Base-by-base conservation (phyloP, 441 rosid species). In the Rhodomyrtus psidioides region DNA sequence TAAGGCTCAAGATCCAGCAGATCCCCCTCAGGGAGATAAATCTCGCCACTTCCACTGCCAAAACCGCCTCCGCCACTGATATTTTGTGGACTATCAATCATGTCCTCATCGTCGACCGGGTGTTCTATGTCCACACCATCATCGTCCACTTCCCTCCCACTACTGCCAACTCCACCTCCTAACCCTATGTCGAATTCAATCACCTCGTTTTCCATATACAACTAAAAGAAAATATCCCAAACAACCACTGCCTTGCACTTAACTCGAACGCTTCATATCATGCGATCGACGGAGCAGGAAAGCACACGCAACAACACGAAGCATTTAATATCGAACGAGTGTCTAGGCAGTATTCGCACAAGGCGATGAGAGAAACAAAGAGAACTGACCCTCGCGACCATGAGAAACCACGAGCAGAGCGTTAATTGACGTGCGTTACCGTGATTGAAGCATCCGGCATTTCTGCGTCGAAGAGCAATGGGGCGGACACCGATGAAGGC, bases 101-200 rank as follows among this genome's bases (percentile, higher is more conserved):
- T 92, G 86, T 96, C 97, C 27, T 94, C 97, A 9, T 94, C 95
- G 49, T 93, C 94, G 53, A 88, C 86, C 55, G 87, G 89, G 54
- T 90, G 92, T 55, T 93, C 95, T 53, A 94, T 90, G 87, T 95
- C 97, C 15, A 88, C 88, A 28, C 89, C 93, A 55, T 94, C 97
- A 53, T 91, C 93, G 44, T 93, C 96, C 46, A 89, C 94, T 16
- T 90, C 95, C 81, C 90, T 91, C 44, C 95, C 95, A 57, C 94
- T 34, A 34, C 79, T 34, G 79, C 79, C 79, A 65, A 34, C 79
- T 24, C 79, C 93, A 81, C 42, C 86, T 34, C 91, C 92, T 76
- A 94, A 86, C 55, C 94, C 95, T 86, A 96, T 95, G 88, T 95
- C 99, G 88, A 95, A 96, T 88, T 94, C 98, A 58, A 96, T 93